phyloP scores from a whole-genome alignment of 306 rosid genomes.

The Prunus dulcis region DNA sequence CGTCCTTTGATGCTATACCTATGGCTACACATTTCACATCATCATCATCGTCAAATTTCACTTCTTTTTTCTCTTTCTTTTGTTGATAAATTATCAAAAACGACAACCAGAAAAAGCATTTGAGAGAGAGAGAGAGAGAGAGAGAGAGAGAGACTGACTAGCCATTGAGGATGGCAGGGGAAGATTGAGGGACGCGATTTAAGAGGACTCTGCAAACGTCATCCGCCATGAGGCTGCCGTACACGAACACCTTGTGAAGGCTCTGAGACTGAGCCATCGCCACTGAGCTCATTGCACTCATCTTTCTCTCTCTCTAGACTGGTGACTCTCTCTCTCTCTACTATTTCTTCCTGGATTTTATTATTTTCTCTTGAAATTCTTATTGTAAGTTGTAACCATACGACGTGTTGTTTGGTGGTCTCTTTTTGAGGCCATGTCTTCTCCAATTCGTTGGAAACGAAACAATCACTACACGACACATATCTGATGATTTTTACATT shows the following conservation, averaged over 20 bases:
- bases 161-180: conserved; percentile 52
- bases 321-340: neutral
- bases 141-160: conserved; percentile 40
- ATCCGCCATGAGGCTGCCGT: conserved; percentile 78
- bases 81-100: neutral
- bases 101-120: neutral
- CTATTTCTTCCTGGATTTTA: neutral
- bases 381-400: neutral
- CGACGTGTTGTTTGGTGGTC: neutral
- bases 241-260: conserved; percentile 75
- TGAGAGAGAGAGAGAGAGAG: neutral
- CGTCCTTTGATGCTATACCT: conserved; percentile 82
- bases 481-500: too few relatives aligned
- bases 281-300: neutral
- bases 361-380: neutral
- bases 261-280: neutral
- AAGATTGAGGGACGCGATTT: conserved; percentile 60
- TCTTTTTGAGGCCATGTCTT: too few relatives aligned
- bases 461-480: neutral
- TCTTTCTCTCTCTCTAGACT: neutral
- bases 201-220: conserved; percentile 67
- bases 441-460: too few relatives aligned
- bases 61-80: neutral
- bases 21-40: conserved; percentile 40
- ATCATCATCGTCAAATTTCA: neutral